phyloP scores from a whole-genome alignment of 1,284 basidiomycete species.

The Naganishia cerealis region DNA sequence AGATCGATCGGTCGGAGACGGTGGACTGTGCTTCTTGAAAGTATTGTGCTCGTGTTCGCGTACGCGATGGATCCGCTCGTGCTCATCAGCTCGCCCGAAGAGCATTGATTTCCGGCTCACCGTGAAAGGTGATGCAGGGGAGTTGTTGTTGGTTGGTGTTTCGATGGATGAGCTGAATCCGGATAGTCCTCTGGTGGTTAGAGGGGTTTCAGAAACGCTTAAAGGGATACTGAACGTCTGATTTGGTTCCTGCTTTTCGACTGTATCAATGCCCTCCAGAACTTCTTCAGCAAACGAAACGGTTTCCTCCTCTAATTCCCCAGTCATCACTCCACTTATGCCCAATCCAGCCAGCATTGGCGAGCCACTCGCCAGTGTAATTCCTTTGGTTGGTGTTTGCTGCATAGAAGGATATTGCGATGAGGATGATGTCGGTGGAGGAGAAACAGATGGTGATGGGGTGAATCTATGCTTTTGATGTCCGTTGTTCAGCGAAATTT shows the following conservation, averaged over 20 bases:
- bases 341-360: conserved; percentile 18
- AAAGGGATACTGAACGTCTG: background rate
- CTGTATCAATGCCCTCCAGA: background rate
- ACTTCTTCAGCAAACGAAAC: background rate
- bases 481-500: conserved; percentile 4
- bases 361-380: background rate
- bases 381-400: conserved; percentile 2
- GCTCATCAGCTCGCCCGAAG: conserved; percentile 7
- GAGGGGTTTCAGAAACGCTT: conserved; percentile 9
- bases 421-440: background rate
- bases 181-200: conserved; percentile 1
- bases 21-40: conserved; percentile 19
- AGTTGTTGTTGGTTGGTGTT: conserved; percentile 11
- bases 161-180: background rate
- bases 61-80: conserved; percentile 14
- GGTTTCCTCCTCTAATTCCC: background rate
- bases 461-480: conserved; percentile 8
- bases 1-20: conserved; percentile 21
- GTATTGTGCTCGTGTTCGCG: conserved; percentile 14
- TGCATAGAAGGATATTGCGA: conserved; percentile 1
- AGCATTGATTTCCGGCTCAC: conserved; percentile 14
- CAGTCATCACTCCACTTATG: conserved; percentile 15
- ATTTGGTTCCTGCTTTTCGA: background rate
- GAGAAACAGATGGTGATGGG: conserved; percentile 20
- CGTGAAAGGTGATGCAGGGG: conserved; percentile 20